Conservation (phyloP, 768 basidiomycete species). For the Agrocybe praecox region DNA sequence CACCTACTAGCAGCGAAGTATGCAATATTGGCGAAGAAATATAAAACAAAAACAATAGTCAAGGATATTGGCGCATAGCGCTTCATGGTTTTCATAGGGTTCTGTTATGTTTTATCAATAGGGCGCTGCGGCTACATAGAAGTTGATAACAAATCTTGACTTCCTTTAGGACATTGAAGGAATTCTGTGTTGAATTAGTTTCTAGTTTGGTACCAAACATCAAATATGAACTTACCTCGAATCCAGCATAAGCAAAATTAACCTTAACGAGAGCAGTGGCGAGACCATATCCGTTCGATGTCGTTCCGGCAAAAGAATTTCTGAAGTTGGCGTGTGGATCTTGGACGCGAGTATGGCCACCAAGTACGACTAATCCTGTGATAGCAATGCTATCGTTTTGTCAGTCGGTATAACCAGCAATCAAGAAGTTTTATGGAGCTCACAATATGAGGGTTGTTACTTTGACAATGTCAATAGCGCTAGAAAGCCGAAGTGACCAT, state of each 20-base stretch:
- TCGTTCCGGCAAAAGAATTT: slow-evolving; percentile 58
- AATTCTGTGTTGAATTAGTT: slow-evolving; percentile 28
- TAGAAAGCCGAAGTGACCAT: slow-evolving; percentile 40
- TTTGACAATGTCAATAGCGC: slow-evolving; percentile 35
- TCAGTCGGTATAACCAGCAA: not conserved
- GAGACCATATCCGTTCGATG: slow-evolving; percentile 46
- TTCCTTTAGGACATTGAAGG: slow-evolving; percentile 50
- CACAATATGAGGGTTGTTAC: slow-evolving; percentile 32
- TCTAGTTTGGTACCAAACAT: not conserved
- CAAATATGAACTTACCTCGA: slow-evolving; percentile 25
- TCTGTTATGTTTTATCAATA: slow-evolving; percentile 12
- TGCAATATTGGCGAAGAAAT: slow-evolving; percentile 47
- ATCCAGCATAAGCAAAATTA: slow-evolving; percentile 40
- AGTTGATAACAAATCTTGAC: slow-evolving; percentile 25
- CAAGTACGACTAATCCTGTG: slow-evolving; percentile 62
- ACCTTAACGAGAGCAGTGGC: slow-evolving; percentile 39
- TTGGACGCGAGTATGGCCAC: slow-evolving; percentile 54
- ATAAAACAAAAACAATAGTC: slow-evolving; percentile 46
- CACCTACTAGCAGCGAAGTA: slow-evolving; percentile 38
- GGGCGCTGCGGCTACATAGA: not conserved
- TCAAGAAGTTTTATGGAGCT: not conserved
- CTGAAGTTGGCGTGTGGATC: slow-evolving; percentile 62
- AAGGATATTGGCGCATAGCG: slow-evolving; percentile 47
- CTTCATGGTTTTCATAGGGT: slow-evolving; percentile 48
- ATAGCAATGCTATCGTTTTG: slow-evolving; percentile 41